Evolutionary conservation across 1,284 basidiomycete species (phyloP).

Genomic region (Sutorius eximius): DNA sequence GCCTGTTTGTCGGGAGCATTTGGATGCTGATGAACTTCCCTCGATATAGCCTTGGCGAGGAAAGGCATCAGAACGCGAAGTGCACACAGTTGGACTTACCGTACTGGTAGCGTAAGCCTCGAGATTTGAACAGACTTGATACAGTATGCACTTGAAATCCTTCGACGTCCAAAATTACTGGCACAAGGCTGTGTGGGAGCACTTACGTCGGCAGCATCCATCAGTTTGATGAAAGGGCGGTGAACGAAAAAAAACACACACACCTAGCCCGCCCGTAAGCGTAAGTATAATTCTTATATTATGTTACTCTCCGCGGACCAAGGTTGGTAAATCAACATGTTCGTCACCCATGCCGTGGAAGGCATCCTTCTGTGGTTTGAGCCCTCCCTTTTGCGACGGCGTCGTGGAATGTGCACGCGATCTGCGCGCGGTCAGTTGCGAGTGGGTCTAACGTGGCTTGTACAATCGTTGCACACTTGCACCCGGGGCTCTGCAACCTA

Average conservation of each 20-base stretch:
- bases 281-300: too few species aligned
- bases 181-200: conserved; percentile 5
- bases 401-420: conserved; percentile 68
- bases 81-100: background rate
- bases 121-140: conserved; percentile 48
- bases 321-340: conserved; percentile 23
- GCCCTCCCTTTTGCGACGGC: conserved; percentile 61
- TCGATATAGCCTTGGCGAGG: conserved; percentile 62
- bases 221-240: background rate
- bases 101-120: conserved; percentile 71
- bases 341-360: conserved; percentile 58
- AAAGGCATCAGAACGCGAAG: background rate
- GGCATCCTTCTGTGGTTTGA: conserved; percentile 53
- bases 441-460: conserved; percentile 62
- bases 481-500: background rate
- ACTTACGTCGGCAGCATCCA: background rate
- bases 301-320: background rate
- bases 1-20: conserved; percentile 42
- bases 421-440: conserved; percentile 66
- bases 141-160: conserved; percentile 59
- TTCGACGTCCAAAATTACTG: conserved; percentile 62
- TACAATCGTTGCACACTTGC: conserved; percentile 42
- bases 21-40: conserved; percentile 86
- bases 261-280: conserved; percentile 59
- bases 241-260: background rate